Conservation (phyloP, 371 early-diverging fungal genomes). For the Haplosporangium sp. region DNA sequence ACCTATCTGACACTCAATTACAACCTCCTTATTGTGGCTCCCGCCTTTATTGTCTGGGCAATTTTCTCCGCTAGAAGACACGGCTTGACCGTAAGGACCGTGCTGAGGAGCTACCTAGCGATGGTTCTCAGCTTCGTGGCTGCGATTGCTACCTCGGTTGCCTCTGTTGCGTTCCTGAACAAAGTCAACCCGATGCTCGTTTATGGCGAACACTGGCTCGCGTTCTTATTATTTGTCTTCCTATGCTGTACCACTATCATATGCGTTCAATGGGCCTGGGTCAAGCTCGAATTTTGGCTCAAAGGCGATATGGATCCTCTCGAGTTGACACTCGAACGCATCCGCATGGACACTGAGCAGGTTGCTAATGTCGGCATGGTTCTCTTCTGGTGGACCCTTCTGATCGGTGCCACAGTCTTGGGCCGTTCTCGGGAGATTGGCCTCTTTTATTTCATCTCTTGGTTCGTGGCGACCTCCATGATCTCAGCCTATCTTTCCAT, state of each 20-base stretch:
- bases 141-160: slow-evolving; percentile 21
- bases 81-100: slow-evolving; percentile 14
- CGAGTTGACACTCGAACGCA: slow-evolving; percentile 55
- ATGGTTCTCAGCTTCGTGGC: slow-evolving; percentile 29
- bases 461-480: slow-evolving; percentile 55
- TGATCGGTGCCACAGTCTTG: slow-evolving; percentile 43
- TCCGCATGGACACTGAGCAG: slow-evolving; percentile 55
- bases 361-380: slow-evolving; percentile 55
- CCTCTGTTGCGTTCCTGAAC: slow-evolving; percentile 23
- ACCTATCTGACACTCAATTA: slow-evolving; percentile 57
- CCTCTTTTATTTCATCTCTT: slow-evolving; percentile 59
- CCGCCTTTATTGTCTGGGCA: slow-evolving; percentile 53
- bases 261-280: slow-evolving; percentile 48
- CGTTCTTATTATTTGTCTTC: slow-evolving; percentile 47
- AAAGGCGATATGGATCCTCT: slow-evolving; percentile 55
- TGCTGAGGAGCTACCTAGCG: slow-evolving; percentile 32
- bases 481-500: slow-evolving; percentile 52
- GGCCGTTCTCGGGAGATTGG: slow-evolving; percentile 54
- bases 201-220: slow-evolving; percentile 47
- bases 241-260: slow-evolving; percentile 35
- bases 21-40: slow-evolving; percentile 55
- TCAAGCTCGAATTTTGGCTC: slow-evolving; percentile 31
- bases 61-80: slow-evolving; percentile 27
- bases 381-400: slow-evolving; percentile 62
- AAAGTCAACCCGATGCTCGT: slow-evolving; percentile 50